Percentiles rank a stretch among this genome's conserved stretches.
phyloP scores from a whole-genome alignment of 2,329 filamentous ascomycete species.

The Aspergillus sp. region DNA sequence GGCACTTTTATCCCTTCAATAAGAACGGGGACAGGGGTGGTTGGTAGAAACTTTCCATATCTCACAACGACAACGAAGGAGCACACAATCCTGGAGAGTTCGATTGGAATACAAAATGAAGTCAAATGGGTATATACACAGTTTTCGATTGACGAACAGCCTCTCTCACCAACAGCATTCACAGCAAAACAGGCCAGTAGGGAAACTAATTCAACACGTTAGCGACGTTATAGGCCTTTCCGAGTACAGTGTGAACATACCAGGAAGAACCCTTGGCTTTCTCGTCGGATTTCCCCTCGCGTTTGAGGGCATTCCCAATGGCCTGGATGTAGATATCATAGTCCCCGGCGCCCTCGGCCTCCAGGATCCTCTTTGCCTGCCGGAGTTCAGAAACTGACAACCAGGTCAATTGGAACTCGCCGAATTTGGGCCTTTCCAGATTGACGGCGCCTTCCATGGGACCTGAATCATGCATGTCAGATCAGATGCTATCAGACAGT shows the following conservation, averaged over 20 bases:
- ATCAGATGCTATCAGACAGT: too few relatives aligned
- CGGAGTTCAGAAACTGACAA: constrained; percentile 1
- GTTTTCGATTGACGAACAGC: background rate
- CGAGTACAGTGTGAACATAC: background rate
- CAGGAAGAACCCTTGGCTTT: background rate
- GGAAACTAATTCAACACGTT: background rate
- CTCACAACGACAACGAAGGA: too few relatives aligned
- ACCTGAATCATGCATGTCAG: background rate
- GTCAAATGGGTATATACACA: background rate
- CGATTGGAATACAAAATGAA: background rate
- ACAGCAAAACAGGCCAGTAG: constrained; percentile 4
- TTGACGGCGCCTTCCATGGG: constrained; percentile 1
- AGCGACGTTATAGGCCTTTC: background rate
- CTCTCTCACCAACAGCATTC: background rate
- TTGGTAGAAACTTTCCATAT: too few relatives aligned
- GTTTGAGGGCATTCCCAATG: background rate
- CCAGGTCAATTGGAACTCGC: constrained; percentile 4
- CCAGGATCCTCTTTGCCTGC: constrained; percentile 1
- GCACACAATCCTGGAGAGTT: too few relatives aligned
- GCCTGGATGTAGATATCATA: background rate
- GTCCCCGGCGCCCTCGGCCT: background rate
- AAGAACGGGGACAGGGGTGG: too few relatives aligned
- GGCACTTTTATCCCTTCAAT: too few relatives aligned
- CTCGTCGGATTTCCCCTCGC: background rate
- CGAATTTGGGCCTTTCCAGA: background rate